phyloP scores from a whole-genome alignment of 1,284 basidiomycete genomes.

The Cryptococcus wingfieldii region DNA sequence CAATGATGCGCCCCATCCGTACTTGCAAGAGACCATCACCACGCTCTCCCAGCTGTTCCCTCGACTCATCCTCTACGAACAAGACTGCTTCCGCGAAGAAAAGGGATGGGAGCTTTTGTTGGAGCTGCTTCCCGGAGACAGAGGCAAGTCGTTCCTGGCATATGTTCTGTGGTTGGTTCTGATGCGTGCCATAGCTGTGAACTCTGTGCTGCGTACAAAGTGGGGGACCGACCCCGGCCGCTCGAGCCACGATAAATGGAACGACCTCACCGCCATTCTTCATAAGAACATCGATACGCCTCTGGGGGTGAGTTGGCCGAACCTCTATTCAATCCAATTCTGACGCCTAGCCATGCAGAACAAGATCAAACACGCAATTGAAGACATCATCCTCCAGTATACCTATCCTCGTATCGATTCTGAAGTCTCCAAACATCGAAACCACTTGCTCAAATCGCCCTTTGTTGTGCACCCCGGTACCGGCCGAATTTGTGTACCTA shows the following conservation, averaged over 20 bases:
- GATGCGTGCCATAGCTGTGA: slow-evolving; percentile 41
- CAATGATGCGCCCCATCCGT: slow-evolving; percentile 61
- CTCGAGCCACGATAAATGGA: slow-evolving; percentile 68
- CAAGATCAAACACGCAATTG: slow-evolving; percentile 54
- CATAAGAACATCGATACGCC: slow-evolving; percentile 28
- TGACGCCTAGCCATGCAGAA: slow-evolving; percentile 11
- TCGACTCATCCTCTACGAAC: slow-evolving; percentile 72
- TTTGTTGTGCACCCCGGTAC: slow-evolving; percentile 98
- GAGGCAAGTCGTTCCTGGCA: slow-evolving; percentile 36
- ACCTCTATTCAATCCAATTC: too few relatives aligned
- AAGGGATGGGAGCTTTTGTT: slow-evolving; percentile 73
- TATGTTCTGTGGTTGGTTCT: neutral
- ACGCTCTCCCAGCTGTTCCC: slow-evolving; percentile 60
- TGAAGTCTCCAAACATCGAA: slow-evolving; percentile 94
- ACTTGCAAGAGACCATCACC: slow-evolving; percentile 56
- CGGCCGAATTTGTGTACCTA: slow-evolving; percentile 89
- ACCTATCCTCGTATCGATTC: slow-evolving; percentile 95
- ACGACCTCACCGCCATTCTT: slow-evolving; percentile 54
- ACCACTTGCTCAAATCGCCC: slow-evolving; percentile 95
- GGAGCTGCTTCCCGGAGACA: slow-evolving; percentile 64
- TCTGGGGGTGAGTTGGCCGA: too few relatives aligned
- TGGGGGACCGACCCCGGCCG: slow-evolving; percentile 62
- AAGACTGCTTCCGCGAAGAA: slow-evolving; percentile 73
- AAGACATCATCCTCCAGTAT: slow-evolving; percentile 90
- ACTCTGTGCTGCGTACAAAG: slow-evolving; percentile 54